Conservation (phyloP, 176 grass and related monocot species). For the Musa acuminata region DNA sequence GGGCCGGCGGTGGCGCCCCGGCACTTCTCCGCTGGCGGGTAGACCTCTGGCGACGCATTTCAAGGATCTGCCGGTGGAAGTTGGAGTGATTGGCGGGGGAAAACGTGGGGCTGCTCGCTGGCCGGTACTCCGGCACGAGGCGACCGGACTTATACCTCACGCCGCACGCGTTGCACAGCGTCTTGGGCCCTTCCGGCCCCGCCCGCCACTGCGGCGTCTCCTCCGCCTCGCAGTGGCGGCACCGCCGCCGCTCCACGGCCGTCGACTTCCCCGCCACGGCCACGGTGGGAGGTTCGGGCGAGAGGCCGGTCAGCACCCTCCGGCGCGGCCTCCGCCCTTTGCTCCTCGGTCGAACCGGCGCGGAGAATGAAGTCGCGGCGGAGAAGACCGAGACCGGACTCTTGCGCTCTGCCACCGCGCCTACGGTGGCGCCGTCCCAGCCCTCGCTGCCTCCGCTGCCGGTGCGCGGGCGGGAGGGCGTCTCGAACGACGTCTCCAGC, state of each 20-base stretch:
- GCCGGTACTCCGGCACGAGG: slow-evolving; percentile 78
- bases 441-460: not conserved
- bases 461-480: not conserved
- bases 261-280: not conserved
- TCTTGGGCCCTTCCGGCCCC: slow-evolving; percentile 54
- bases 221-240: slow-evolving; percentile 55
- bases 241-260: slow-evolving; percentile 26
- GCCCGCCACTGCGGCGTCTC: slow-evolving; percentile 82
- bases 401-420: not conserved
- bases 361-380: not conserved
- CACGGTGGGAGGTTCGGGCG: slow-evolving; percentile 2
- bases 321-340: slow-evolving; percentile 35
- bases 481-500: slow-evolving; percentile 42
- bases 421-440: not conserved
- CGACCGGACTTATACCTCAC: slow-evolving; percentile 70
- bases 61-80: slow-evolving; percentile 70
- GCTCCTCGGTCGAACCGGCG: slow-evolving; percentile 39
- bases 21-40: not conserved
- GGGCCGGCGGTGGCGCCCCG: slow-evolving; percentile 5
- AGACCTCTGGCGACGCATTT: slow-evolving; percentile 38
- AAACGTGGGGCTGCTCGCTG: slow-evolving; percentile 77
- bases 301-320: slow-evolving; percentile 20
- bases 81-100: slow-evolving; percentile 57
- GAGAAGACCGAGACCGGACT: not conserved
- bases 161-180: slow-evolving; percentile 92